Evolutionary conservation across 148 eudicot species (phyloP), one percentile per base, ranked within the genome.

Genomic region (Spergularia bocconei): DNA sequence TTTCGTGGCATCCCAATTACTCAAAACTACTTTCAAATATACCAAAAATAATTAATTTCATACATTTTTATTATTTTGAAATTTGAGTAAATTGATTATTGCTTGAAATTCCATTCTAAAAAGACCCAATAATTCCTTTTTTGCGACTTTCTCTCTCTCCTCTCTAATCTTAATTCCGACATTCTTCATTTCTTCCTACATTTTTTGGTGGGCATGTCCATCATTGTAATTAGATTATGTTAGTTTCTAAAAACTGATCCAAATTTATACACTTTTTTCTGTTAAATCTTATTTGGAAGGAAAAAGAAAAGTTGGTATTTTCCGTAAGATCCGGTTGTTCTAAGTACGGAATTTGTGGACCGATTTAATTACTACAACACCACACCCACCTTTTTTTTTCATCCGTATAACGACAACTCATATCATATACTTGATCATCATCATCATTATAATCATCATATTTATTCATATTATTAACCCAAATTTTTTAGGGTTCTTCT

Each of bases 1-100:
- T 44, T 44, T 44, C 48, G 77, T 79, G 81, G 73, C 81, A 67
- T 69, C 8, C 81, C 73, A 79, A 36, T 67, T 67, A 64, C 71
- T 47, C 72, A 75, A 52, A 69, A 29, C 60, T 0, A 25, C 72
- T 53, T 69, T 69, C 0, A 1, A 12, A 12, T 48, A 20, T 48
- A 20, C 13, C 36, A 29, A 11, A 47, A 51, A 69, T n/a, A 13
- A 54, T 54, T 12, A 56, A 56, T 56, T 19, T 56, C 7, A 4
- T 56, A 15, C 60, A 56, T 56, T 56, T 19, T 19, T 56, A 11
- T 4, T n/a, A n/a, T n/a, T n/a, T n/a, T n/a, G n/a, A n/a, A n/a
- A n/a, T 54, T 67, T 47, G 50, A 48, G 33, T 33, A 9, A 9
- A 58, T 58, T 58, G 21, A 11, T 12, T 60, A 15, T 60, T 1